Conservation (phyloP, 352 stramenopile species). For the Globisporangium ultimum region DNA sequence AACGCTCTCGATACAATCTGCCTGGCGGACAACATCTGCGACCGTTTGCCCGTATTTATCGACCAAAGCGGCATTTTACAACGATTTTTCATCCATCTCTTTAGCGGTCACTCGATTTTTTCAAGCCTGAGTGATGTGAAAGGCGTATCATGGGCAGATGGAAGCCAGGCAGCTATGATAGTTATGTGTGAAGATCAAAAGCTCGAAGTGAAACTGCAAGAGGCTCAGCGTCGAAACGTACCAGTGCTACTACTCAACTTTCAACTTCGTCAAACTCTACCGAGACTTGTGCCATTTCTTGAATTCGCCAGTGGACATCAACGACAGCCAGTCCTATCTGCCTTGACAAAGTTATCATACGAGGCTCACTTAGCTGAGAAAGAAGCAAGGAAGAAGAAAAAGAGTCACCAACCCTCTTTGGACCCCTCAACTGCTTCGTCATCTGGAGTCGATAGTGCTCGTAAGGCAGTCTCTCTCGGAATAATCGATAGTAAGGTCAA, state of each 20-base stretch:
- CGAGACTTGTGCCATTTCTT: constrained; percentile 18
- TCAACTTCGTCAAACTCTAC: constrained; percentile 5
- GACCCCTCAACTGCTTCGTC: not conserved
- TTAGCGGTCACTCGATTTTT: constrained; percentile 39
- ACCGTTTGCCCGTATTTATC: constrained; percentile 41
- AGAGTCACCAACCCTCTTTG: not conserved
- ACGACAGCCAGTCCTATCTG: constrained; percentile 18
- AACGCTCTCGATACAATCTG: constrained; percentile 14
- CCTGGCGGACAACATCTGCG: constrained; percentile 25
- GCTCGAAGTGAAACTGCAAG: constrained; percentile 22
- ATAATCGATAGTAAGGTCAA: no score
- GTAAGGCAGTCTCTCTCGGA: not conserved
- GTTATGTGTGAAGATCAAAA: constrained; percentile 27
- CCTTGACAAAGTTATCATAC: constrained; percentile 11
- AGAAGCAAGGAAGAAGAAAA: constrained; percentile 1
- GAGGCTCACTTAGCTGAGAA: not conserved
- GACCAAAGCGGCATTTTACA: constrained; percentile 39
- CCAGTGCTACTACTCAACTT: constrained; percentile 43
- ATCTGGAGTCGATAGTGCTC: not conserved
- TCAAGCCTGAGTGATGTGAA: constrained; percentile 18
- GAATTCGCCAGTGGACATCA: constrained; percentile 2
- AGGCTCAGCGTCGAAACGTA: constrained; percentile 21
- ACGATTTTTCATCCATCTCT: constrained; percentile 43
- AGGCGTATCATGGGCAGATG: constrained; percentile 7
- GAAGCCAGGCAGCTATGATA: constrained; percentile 23